Base-by-base conservation (phyloP, 176 grass and related monocot genomes). In the Tillandsia leiboldiana region DNA sequence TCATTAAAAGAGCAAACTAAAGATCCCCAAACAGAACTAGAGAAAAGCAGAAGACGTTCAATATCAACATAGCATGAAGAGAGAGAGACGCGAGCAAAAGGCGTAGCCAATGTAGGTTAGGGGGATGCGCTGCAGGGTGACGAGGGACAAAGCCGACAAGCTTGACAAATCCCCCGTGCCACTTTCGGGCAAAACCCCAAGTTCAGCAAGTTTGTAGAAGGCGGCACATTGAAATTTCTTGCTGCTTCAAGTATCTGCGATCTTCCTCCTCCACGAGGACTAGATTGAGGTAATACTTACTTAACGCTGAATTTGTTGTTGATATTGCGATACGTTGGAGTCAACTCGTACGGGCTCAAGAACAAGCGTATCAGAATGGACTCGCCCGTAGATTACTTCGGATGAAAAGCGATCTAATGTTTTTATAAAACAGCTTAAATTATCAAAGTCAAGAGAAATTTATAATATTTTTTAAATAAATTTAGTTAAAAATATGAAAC, bases 271-370 rank as follows among this genome's bases (percentile, higher is more conserved):
- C 93, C 0, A 97, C 86, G 22, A 97, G 86, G 23, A 97, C 93
- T 49, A 97, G 78, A 63, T 97, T 92, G 58, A 97, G 79, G 81
- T 90, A 97, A 57, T 97, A 97, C 69, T 92, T 97, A 97, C 69
- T 92, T 97, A 11, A 97, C 93, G 2, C 89, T 92, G 77, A 97
- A 92, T 54, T 90, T 97, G 66, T 97, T 97, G 64, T 92, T 97
- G 68, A 83, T 90, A 51, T 97, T 97, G 17, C 89, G 83, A 76
- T 78, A 78, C 9, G 78, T 86, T 50, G 83, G 83, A 9, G 83
- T 86, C 51, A 81, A 68, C 73, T 86, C 83, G 53, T 81, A 86
- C 12, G 83, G 83, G 51, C 68, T 97, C 84, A 97, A 77, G 61
- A 97, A 97, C 42, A 97, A 78, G 49, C 93, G 84, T 42, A 96